These are phyloP conservation scores for Fraxinus excelsior DNA, from an alignment of 257 asterid genomes.

Conservation along the genomic window DNA sequence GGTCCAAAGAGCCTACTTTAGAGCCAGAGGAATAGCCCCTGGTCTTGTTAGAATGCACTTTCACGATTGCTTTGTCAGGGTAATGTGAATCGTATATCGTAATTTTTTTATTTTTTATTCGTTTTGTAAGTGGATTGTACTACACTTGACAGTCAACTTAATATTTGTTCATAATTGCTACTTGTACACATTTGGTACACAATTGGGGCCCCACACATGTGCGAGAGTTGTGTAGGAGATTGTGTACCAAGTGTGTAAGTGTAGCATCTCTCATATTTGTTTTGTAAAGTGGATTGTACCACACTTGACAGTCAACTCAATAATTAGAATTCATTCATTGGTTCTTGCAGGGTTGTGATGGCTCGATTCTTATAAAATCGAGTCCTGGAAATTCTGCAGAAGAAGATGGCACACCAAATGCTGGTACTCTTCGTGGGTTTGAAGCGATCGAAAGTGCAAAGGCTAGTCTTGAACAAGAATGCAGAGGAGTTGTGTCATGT, in stretches of 20 bases:
- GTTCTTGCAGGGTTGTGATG: conserved; percentile 31
- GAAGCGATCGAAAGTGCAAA: conserved; percentile 33
- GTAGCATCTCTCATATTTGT: too few relatives aligned
- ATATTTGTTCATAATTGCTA: too few relatives aligned
- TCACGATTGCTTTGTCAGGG: conserved; percentile 36
- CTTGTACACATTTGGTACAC: too few relatives aligned
- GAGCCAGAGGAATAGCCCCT: conserved; percentile 29
- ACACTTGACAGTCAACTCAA: background rate
- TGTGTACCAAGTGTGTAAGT: too few relatives aligned
- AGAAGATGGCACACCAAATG: conserved; percentile 30
- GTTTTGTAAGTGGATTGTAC: too few relatives aligned
- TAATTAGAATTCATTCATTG: background rate
- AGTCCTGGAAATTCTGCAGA: conserved; percentile 31
- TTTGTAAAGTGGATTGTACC: too few relatives aligned
- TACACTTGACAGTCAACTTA: too few relatives aligned
- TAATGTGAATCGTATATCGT: background rate
- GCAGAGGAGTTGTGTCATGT: conserved; percentile 35
- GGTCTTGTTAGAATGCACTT: conserved; percentile 32
- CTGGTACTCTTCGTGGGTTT: conserved; percentile 26
- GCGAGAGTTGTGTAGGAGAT: too few relatives aligned
- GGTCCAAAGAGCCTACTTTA: conserved; percentile 19
- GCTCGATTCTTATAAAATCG: conserved; percentile 30
- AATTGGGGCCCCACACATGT: too few relatives aligned
- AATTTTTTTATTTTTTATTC: too few relatives aligned
- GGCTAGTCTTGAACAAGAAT: conserved; percentile 30